These are phyloP conservation scores for Gnomoniopsis smithogilvyi DNA, from an alignment of 2,329 filamentous ascomycete species.

Conservation along the genomic window DNA sequence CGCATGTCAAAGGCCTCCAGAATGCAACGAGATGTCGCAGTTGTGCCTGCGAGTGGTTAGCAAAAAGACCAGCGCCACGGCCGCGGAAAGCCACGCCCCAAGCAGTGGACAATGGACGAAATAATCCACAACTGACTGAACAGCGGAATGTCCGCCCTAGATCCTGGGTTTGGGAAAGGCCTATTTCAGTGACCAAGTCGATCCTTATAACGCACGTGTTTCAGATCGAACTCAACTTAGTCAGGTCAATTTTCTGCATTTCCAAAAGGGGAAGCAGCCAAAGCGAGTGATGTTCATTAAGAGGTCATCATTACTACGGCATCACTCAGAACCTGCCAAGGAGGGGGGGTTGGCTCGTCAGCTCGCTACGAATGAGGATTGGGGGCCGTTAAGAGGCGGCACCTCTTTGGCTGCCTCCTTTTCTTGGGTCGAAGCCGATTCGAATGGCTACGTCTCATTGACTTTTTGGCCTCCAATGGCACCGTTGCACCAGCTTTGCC, in stretches of 20 bases:
- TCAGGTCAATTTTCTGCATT: slow-evolving; percentile 5
- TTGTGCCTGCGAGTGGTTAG: neutral
- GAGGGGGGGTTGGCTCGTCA: slow-evolving; percentile 7
- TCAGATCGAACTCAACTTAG: slow-evolving; percentile 15
- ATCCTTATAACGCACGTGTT: slow-evolving; percentile 16
- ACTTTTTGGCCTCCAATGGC: neutral
- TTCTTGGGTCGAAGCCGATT: neutral
- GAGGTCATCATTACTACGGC: too few species aligned
- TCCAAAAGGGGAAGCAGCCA: neutral
- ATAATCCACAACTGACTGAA: too few species aligned
- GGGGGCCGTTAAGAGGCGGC: neutral
- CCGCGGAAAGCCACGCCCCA: neutral
- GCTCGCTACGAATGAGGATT: slow-evolving; percentile 3
- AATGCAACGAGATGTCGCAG: neutral
- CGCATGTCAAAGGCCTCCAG: slow-evolving; percentile 11
- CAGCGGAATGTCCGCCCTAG: neutral
- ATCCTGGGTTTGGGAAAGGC: neutral
- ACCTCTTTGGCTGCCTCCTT: slow-evolving; percentile 8
- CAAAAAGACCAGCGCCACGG: neutral
- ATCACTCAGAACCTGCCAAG: too few species aligned
- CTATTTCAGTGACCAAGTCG: slow-evolving; percentile 1
- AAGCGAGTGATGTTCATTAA: neutral
- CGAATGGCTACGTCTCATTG: neutral
- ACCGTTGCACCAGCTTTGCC: neutral
- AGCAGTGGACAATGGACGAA: neutral